Percentiles rank a stretch among this genome's conserved stretches.
phyloP scores from a whole-genome alignment of 1,284 basidiomycete genomes.

The Hemileia vastatrix region DNA sequence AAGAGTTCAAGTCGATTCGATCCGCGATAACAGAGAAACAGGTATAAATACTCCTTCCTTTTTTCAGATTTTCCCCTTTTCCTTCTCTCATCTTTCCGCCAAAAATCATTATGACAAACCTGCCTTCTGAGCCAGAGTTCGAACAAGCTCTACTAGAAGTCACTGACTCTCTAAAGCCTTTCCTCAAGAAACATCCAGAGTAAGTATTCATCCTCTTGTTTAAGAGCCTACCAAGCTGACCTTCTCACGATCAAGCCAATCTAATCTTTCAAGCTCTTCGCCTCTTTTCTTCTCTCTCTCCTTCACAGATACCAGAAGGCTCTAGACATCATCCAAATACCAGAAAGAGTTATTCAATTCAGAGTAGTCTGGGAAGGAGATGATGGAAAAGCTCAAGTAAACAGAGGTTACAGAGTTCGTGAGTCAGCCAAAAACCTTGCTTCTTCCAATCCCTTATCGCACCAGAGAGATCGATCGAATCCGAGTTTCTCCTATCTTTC shows the following conservation, averaged over 20 bases:
- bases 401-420: constrained; percentile 67
- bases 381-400: constrained; percentile 58
- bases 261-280: too few species aligned
- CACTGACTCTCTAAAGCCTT: constrained; percentile 53
- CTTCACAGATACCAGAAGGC: constrained; percentile 67
- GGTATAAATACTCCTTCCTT: too few species aligned
- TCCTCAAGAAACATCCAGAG: constrained; percentile 60
- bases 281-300: too few species aligned
- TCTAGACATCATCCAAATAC: constrained; percentile 56
- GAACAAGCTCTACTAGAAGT: constrained; percentile 46
- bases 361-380: constrained; percentile 72
- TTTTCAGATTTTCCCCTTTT: too few species aligned
- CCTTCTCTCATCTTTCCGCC: too few species aligned
- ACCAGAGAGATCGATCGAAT: not conserved
- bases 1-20: too few species aligned
- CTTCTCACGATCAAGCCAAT: too few species aligned
- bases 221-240: too few species aligned
- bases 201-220: too few species aligned
- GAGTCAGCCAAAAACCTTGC: constrained; percentile 44
- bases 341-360: constrained; percentile 68
- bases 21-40: too few species aligned
- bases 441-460: too few species aligned
- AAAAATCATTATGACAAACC: too few species aligned
- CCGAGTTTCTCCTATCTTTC: constrained; percentile 26
- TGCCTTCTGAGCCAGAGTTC: constrained; percentile 53